A percentile compares a stretch with the other conserved stretches of the same genome.
These are phyloP conservation scores for Elaeis guineensis DNA, from an alignment of 176 grass and related monocot genomes.

Conservation along the genomic window DNA sequence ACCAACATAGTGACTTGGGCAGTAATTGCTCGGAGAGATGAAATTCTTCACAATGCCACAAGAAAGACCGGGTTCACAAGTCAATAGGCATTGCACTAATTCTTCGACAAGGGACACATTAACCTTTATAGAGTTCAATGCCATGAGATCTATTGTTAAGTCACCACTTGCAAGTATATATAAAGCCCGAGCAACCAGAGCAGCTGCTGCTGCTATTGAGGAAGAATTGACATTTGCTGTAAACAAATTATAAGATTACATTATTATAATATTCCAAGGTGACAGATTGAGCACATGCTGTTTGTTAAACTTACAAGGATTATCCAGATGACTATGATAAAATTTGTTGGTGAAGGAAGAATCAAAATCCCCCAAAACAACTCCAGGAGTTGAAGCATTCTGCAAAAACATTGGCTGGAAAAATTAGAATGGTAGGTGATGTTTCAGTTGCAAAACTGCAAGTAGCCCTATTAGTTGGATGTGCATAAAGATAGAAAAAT, in stretches of 20 bases:
- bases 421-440: too few species aligned
- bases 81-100: slow-evolving; percentile 63
- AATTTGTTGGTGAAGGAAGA: slow-evolving; percentile 74
- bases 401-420: slow-evolving; percentile 21
- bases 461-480: too few species aligned
- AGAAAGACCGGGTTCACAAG: slow-evolving; percentile 81
- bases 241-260: background rate
- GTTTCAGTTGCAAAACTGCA: too few species aligned
- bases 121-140: slow-evolving; percentile 76
- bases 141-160: slow-evolving; percentile 52
- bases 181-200: slow-evolving; percentile 57
- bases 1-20: slow-evolving; percentile 90
- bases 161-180: slow-evolving; percentile 71
- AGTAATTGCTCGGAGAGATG: slow-evolving; percentile 58
- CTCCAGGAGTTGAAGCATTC: slow-evolving; percentile 76
- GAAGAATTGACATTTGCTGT: slow-evolving; percentile 83
- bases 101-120: slow-evolving; percentile 80
- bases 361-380: slow-evolving; percentile 94
- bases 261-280: background rate
- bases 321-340: slow-evolving; percentile 81
- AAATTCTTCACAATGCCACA: slow-evolving; percentile 60
- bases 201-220: slow-evolving; percentile 74
- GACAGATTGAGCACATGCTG: slow-evolving; percentile 1
- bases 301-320: slow-evolving; percentile 39
- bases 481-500: too few species aligned